These are phyloP conservation scores for Cyclostephanos invisitatus DNA, from an alignment of 108 stramenopile genomes.

Conservation along the genomic window DNA sequence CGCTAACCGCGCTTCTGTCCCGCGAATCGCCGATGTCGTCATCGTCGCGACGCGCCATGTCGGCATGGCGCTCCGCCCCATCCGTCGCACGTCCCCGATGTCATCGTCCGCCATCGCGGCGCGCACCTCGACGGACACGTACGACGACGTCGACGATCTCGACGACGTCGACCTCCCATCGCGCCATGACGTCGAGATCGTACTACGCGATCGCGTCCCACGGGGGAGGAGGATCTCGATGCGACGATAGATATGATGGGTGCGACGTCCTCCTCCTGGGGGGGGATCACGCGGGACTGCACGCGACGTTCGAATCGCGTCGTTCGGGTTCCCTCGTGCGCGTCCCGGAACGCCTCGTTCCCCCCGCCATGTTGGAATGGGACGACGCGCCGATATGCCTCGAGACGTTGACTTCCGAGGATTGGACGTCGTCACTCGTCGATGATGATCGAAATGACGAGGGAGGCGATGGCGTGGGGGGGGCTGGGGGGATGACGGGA, in stretches of 20 bases:
- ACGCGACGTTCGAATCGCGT: constrained; percentile 59
- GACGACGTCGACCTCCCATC: too few relatives aligned
- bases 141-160: too few relatives aligned
- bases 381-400: constrained; percentile 57
- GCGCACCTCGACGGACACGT: too few relatives aligned
- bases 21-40: not conserved
- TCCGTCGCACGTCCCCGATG: too few relatives aligned
- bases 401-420: constrained; percentile 17
- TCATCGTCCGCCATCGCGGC: not conserved
- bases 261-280: constrained; percentile 48
- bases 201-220: too few relatives aligned
- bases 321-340: constrained; percentile 56
- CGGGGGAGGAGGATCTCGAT: too few relatives aligned
- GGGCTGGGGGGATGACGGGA: too few relatives aligned
- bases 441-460: constrained; percentile 1
- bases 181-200: too few relatives aligned
- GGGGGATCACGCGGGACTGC: constrained; percentile 77
- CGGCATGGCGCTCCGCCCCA: not conserved
- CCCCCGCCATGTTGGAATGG: constrained; percentile 72
- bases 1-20: not conserved
- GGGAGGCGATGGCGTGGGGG: not conserved
- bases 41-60: not conserved
- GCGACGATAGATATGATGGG: too few relatives aligned
- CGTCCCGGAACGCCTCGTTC: constrained; percentile 71
- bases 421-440: not conserved